phyloP scores from a whole-genome alignment of 2,329 filamentous ascomycete species.

The Exophiala sp. region DNA sequence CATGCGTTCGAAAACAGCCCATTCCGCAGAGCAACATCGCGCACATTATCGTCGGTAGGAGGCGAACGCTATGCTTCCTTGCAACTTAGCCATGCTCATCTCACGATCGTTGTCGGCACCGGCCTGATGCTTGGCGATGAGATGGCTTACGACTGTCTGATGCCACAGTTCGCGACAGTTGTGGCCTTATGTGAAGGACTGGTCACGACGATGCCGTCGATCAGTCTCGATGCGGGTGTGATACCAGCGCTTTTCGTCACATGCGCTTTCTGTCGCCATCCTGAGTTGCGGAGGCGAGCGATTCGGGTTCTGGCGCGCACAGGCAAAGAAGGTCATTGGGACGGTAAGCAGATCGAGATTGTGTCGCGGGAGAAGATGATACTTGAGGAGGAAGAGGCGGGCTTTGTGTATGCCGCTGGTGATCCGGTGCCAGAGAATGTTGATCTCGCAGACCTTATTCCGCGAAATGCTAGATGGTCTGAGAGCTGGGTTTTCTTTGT shows the following conservation, averaged over 20 bases:
- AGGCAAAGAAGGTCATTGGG: constrained; percentile 9
- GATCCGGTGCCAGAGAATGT: neutral
- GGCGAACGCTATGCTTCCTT: neutral
- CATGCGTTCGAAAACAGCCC: neutral
- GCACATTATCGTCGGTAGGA: neutral
- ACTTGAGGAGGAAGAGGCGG: constrained; percentile 7
- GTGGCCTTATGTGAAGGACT: neutral
- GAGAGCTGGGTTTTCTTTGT: constrained; percentile 4
- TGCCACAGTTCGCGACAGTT: neutral
- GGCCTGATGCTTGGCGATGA: constrained; percentile 3
- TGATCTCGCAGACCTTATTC: constrained; percentile 1
- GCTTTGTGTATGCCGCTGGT: neutral
- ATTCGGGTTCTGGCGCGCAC: neutral
- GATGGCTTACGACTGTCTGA: neutral
- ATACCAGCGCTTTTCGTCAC: neutral
- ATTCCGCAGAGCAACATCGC: neutral
- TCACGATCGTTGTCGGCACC: neutral
- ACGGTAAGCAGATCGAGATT: constrained; percentile 4
- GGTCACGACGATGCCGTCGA: neutral
- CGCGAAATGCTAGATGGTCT: constrained; percentile 3
- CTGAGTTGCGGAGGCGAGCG: constrained; percentile 2
- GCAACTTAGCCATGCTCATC: constrained; percentile 3
- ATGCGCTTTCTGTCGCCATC: constrained; percentile 3
- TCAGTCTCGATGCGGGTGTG: neutral
- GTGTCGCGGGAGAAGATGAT: constrained; percentile 4